A percentile compares a stretch with the other conserved stretches of the same genome.
Evolutionary conservation across 768 basidiomycete species (phyloP).

Genomic region (Termitomyces sp.): DNA sequence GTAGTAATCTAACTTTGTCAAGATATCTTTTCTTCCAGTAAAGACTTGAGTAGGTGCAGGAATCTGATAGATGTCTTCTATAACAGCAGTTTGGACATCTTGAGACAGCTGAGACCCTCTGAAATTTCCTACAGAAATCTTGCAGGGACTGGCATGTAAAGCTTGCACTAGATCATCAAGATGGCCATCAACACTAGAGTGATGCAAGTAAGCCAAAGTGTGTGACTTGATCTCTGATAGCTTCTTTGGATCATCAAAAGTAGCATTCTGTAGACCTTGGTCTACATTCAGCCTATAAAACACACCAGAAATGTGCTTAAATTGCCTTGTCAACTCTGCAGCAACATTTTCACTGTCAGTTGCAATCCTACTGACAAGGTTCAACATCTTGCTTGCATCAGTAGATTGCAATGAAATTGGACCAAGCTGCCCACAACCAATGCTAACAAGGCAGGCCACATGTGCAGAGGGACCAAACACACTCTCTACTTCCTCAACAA

Average conservation of each 20-base stretch:
- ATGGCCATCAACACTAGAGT: not conserved
- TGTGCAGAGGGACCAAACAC: not conserved
- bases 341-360: not conserved
- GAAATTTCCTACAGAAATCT: not conserved
- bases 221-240: not conserved
- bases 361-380: not conserved
- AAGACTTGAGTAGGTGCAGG: not conserved
- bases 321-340: not conserved
- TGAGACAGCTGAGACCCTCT: not conserved
- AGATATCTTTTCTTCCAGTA: conserved; percentile 1
- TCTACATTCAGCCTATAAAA: no score
- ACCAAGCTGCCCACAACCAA: not conserved
- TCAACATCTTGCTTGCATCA: not conserved
- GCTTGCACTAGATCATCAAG: not conserved
- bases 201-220: not conserved
- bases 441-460: not conserved
- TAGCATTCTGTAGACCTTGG: no score
- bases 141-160: not conserved
- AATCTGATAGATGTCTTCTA: not conserved
- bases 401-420: not conserved
- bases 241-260: not conserved
- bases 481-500: not conserved
- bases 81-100: not conserved
- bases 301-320: not conserved
- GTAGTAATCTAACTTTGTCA: not conserved